Evolutionary conservation across 352 stramenopile species (phyloP).

Genomic region (Phytophthora syringae): DNA sequence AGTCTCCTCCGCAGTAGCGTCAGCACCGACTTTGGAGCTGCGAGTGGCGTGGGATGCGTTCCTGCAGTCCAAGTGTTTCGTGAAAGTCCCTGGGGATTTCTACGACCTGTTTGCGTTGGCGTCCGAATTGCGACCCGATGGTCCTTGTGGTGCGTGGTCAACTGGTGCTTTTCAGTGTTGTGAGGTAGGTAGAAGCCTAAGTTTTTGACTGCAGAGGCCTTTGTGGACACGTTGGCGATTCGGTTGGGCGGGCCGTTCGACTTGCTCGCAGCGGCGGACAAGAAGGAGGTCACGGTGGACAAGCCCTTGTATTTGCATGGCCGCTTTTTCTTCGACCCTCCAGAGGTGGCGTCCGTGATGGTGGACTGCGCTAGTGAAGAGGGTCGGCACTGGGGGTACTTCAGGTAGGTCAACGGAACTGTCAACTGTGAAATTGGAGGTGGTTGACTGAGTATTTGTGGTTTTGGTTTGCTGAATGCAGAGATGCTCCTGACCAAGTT

Average conservation of each 20-base stretch:
- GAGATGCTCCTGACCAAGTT: slow-evolving; percentile 48
- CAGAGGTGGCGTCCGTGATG: slow-evolving; percentile 54
- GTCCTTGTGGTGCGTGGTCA: slow-evolving; percentile 38
- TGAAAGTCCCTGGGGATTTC: slow-evolving; percentile 44
- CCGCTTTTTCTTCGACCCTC: slow-evolving; percentile 56
- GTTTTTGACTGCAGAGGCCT: slow-evolving; percentile 43
- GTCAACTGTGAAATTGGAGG: background rate
- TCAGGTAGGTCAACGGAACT: slow-evolving; percentile 36
- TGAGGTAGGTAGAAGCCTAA: slow-evolving; percentile 4
- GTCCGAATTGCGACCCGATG: slow-evolving; percentile 26
- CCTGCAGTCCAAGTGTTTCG: slow-evolving; percentile 44
- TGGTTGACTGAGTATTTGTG: background rate
- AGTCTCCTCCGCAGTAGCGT: background rate
- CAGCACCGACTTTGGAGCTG: background rate
- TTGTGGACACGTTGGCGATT: slow-evolving; percentile 48
- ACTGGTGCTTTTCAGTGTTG: background rate
- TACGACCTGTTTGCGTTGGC: slow-evolving; percentile 60
- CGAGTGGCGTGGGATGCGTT: slow-evolving; percentile 43
- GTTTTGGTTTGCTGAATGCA: slow-evolving; percentile 15
- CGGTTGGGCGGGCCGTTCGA: slow-evolving; percentile 59
- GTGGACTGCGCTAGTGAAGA: slow-evolving; percentile 16
- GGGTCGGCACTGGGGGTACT: slow-evolving; percentile 61
- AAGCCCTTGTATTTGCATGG: slow-evolving; percentile 63
- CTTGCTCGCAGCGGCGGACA: slow-evolving; percentile 34
- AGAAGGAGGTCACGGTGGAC: slow-evolving; percentile 25